phyloP scores from a whole-genome alignment of 345 rosid genomes.

The Boechera divaricarpa region DNA sequence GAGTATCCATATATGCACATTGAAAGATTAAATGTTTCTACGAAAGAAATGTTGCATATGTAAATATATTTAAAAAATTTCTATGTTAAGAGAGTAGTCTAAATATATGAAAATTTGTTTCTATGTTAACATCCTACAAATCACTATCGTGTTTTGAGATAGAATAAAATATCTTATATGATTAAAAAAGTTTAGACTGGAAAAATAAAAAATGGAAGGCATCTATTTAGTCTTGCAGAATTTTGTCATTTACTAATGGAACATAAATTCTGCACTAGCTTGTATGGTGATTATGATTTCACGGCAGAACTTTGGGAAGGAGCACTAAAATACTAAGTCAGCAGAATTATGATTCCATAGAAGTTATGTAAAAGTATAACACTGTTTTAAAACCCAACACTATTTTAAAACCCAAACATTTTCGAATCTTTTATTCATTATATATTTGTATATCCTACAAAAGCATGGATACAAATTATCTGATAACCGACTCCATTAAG shows the following conservation, averaged over 20 bases:
- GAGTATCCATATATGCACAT: conserved; percentile 3
- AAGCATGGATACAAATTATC: conserved; percentile 31
- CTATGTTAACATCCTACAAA: not conserved
- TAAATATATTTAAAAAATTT: too few relatives aligned
- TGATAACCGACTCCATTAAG: conserved; percentile 45
- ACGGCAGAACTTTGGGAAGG: conserved; percentile 1
- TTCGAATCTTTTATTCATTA: not conserved
- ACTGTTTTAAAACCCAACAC: not conserved
- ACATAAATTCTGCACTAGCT: not conserved
- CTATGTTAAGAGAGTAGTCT: not conserved
- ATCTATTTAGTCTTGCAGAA: not conserved
- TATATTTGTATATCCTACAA: conserved; percentile 27
- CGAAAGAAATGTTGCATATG: not conserved
- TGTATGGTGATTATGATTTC: conserved; percentile 23
- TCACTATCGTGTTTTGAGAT: not conserved
- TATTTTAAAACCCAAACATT: not conserved
- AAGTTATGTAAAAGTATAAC: not conserved
- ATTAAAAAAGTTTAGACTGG: not conserved
- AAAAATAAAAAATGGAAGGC: too few relatives aligned
- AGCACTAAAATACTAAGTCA: not conserved
- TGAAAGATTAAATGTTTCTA: not conserved
- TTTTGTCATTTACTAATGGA: not conserved
- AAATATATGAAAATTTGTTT: not conserved
- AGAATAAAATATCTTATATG: not conserved
- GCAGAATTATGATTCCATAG: not conserved